Evolutionary conservation across 805 yeast genomes (phyloP), one percentile per base, ranked within the genome.

Genomic region (Kuraishia borneana): DNA sequence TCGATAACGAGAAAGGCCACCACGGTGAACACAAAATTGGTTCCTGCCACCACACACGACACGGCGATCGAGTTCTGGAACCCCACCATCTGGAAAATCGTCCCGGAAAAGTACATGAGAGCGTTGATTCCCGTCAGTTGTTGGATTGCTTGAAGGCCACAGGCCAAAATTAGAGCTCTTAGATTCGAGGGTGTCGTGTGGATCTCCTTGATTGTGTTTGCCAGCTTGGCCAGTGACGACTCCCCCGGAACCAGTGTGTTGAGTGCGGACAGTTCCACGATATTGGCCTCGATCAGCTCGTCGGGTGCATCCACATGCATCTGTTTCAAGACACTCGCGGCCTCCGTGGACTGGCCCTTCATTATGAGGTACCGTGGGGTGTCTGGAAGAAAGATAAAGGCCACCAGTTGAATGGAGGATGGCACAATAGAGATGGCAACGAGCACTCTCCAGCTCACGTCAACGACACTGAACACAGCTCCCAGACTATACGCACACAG

Each of bases 51-150:
- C 47, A 89, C 79, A 47, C 89, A 73, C 2, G 96, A 87, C 12
- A 89, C 96, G 1, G 95, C 95, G 12, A 95, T 82, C 6, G 97
- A 72, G 54, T 88, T 75, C 41, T 72, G 50, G 53, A 88, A 89
- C 3, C 97, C 98, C 34, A 88, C 84, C 29, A 87, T 76, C 57
- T 87, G 79, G 52, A 92, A 92, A 44, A 92, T 81, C 2, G 96
- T 88, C 23, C 95, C 78, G 32, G 94, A 81, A 58, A 88, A 89
- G 62, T 92, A 89, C 95, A 89, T 83, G 47, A 89, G 70, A 4
- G 96, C 84, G 61, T 89, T 92, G 73, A 89, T 88, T 43, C 97
- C 97, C n/a, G 95, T 82, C 47, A 89, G 85, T 60, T 89, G 98
- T 63, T 89, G 97, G 50, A 92, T 81, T 38, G 94, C 96, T 60